Conservation (phyloP, 768 basidiomycete species). For the Psilocybe azurescens region DNA sequence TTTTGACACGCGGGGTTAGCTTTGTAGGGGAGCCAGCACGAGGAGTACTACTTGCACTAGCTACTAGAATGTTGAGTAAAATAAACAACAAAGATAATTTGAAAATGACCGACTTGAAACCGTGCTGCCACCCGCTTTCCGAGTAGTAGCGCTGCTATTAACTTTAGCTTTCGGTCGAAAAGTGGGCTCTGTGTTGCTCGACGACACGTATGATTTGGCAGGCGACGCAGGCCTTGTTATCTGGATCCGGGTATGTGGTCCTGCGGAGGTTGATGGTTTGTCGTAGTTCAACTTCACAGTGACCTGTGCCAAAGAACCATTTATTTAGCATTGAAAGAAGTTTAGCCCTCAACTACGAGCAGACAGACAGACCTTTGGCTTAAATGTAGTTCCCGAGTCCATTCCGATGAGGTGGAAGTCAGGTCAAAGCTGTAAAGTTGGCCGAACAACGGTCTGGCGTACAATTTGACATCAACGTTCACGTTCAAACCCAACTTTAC, state of each 20-base stretch:
- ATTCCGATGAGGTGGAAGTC: conserved; percentile 17
- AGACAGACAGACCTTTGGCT: conserved; percentile 48
- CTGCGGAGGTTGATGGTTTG: conserved; percentile 35
- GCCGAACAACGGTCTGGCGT: conserved; percentile 2
- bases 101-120: conserved; percentile 17
- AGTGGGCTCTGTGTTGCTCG: conserved; percentile 27
- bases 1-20: conserved; percentile 41
- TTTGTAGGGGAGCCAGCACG: conserved; percentile 50
- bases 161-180: conserved; percentile 65
- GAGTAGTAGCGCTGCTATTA: conserved; percentile 54
- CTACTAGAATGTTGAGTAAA: conserved; percentile 9
- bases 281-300: conserved; percentile 53
- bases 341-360: neutral
- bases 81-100: neutral
- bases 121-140: conserved; percentile 29
- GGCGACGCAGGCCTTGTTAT: conserved; percentile 54
- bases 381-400: conserved; percentile 35
- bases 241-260: conserved; percentile 33
- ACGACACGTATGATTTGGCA: conserved; percentile 32
- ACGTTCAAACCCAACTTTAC: neutral
- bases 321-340: neutral
- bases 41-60: conserved; percentile 32
- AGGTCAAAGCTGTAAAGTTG: conserved; percentile 9
- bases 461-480: conserved; percentile 3
- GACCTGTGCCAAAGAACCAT: conserved; percentile 42